phyloP scores from a whole-genome alignment of 2,329 filamentous ascomycete genomes.

The Cercospora zeina region DNA sequence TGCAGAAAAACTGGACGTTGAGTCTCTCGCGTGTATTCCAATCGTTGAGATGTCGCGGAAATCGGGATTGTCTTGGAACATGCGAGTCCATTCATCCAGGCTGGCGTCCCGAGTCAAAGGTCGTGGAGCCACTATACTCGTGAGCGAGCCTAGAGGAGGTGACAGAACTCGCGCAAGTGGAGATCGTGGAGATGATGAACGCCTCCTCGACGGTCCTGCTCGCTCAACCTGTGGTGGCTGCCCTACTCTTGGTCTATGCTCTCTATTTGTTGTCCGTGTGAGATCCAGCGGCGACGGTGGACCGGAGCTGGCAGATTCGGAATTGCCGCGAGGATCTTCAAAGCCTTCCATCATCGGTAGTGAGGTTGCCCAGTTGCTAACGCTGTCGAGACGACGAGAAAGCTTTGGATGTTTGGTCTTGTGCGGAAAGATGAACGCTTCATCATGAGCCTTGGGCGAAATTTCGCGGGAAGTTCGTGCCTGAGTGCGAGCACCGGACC shows the following conservation, averaged over 20 bases:
- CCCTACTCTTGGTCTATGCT: background rate
- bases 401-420: background rate
- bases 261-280: background rate
- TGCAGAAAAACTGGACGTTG: background rate
- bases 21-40: background rate
- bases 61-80: background rate
- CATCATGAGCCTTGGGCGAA: constrained; percentile 3
- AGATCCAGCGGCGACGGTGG: background rate
- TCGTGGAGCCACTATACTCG: background rate
- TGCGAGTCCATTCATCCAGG: background rate
- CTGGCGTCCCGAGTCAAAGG: background rate
- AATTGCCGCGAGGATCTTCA: background rate
- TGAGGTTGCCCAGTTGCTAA: background rate
- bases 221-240: background rate
- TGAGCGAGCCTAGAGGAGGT: background rate
- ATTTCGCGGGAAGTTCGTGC: background rate
- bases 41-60: background rate
- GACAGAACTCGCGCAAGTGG: background rate
- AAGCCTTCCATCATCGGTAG: background rate
- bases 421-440: constrained; percentile 2
- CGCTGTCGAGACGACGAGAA: constrained; percentile 1
- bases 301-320: background rate
- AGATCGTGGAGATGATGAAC: background rate
- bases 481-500: background rate
- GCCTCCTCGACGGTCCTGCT: background rate